Conservation (phyloP, 2,329 filamentous ascomycete species). For the Trichoderma cornu-damae region DNA sequence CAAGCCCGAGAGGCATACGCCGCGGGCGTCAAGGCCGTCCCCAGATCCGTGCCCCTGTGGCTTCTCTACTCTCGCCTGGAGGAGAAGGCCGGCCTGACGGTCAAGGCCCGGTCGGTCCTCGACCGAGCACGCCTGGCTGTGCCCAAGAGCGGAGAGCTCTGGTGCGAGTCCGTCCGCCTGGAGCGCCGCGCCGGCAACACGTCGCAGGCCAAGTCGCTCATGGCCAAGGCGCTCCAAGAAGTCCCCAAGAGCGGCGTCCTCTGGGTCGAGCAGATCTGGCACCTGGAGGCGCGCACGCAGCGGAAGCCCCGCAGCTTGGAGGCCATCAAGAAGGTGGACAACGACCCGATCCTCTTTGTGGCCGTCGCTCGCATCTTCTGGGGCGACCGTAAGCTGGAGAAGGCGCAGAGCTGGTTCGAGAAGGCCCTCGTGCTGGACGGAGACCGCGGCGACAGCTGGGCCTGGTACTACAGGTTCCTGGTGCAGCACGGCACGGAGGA, state of each 20-base stretch:
- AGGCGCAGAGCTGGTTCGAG: conserved; percentile 95
- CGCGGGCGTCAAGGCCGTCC: conserved; percentile 80
- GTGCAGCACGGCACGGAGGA: conserved; percentile 89
- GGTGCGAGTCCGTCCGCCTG: conserved; percentile 90
- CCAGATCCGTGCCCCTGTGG: conserved; percentile 81
- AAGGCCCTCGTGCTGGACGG: conserved; percentile 85
- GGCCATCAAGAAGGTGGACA: conserved; percentile 95
- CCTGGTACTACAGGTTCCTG: conserved; percentile 95
- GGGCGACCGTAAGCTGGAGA: conserved; percentile 86
- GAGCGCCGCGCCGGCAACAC: conserved; percentile 83
- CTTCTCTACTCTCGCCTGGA: conserved; percentile 83
- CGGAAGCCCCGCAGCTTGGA: conserved; percentile 87
- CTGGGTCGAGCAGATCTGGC: conserved; percentile 93
- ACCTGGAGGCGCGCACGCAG: conserved; percentile 85
- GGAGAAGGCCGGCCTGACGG: conserved; percentile 73
- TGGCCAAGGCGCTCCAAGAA: conserved; percentile 90
- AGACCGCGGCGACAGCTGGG: conserved; percentile 90
- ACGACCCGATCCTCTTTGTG: conserved; percentile 81
- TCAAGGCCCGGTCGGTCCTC: conserved; percentile 90
- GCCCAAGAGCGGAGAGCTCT: conserved; percentile 77
- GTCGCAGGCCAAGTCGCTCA: conserved; percentile 79
- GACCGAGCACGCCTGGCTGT: conserved; percentile 85
- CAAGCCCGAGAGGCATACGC: conserved; percentile 87
- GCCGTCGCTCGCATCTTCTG: conserved; percentile 95
- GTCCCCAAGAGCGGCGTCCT: conserved; percentile 81